These are phyloP conservation scores for Mucor circinelloides DNA, from an alignment of 371 early-diverging fungal genomes.

Conservation along the genomic window DNA sequence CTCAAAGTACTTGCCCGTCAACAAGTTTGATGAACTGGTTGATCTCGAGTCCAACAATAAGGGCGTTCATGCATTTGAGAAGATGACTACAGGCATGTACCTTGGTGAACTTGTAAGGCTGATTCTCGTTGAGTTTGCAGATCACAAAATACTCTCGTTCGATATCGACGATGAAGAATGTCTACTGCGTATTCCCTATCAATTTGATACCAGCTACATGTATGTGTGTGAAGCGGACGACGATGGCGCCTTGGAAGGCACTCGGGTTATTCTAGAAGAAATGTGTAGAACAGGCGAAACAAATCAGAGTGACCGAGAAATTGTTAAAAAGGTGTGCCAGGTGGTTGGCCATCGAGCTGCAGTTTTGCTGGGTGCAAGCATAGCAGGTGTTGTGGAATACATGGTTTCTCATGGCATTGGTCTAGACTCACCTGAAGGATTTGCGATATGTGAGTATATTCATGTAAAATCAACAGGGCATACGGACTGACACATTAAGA, in stretches of 20 bases:
- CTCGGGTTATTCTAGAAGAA: constrained; percentile 47
- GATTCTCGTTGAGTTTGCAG: constrained; percentile 72
- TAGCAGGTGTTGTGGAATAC: constrained; percentile 45
- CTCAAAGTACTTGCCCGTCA: constrained; percentile 65
- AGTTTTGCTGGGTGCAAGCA: constrained; percentile 40
- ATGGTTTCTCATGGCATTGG: constrained; percentile 40
- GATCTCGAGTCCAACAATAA: constrained; percentile 78
- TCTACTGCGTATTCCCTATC: constrained; percentile 57
- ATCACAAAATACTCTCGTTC: constrained; percentile 56
- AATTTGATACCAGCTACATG: constrained; percentile 86
- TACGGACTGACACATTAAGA: background rate
- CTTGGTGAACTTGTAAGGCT: constrained; percentile 90
- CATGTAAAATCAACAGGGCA: background rate
- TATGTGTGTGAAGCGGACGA: constrained; percentile 52
- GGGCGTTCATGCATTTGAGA: constrained; percentile 84
- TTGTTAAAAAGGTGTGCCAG: constrained; percentile 47
- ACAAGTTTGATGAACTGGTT: constrained; percentile 77
- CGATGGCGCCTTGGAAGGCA: constrained; percentile 36
- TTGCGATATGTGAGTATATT: constrained; percentile 41
- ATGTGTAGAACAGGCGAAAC: constrained; percentile 46
- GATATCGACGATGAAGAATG: constrained; percentile 61
- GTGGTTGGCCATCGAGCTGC: constrained; percentile 49
- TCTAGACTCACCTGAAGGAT: constrained; percentile 34
- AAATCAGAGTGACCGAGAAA: constrained; percentile 38
- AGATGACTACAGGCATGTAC: constrained; percentile 95